Evolutionary conservation across 768 basidiomycete species (phyloP), one percentile per base, ranked within the genome.

Genomic region (Royoungia palumana): DNA sequence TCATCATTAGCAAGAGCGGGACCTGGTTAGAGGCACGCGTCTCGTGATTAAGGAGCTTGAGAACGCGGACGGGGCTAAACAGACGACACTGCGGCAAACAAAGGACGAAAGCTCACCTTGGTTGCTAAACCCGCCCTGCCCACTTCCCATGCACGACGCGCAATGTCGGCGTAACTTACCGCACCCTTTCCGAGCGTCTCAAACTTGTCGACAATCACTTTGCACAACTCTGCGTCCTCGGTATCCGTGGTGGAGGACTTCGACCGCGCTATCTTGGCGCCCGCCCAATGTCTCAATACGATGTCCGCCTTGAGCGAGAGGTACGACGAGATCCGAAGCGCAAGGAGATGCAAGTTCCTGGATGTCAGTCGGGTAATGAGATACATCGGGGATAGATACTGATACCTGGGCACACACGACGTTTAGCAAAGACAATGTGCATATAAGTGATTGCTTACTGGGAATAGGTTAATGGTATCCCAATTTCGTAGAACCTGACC

Each of bases 281-380:
- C 85, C 1, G 96, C 96, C 96, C 96, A 99, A 62, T 98, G 95
- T 54, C 85, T 89, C 35, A 99, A 72, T 1, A 98, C 93, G 0
- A 81, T 78, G 54, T 94, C 88, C 1, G 93, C 87, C 44, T 89
- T 87, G 38, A 98, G 74, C 14, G 80, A 78, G 25, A 98, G 78
- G 69, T 84, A 93, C 1, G 81, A 76, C 3, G 94, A 94, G 54
- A 98, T 85, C 21, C 94, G 84, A 16, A 98, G 81, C 8, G 95
- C 93, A 38, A 98, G 83, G 2, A 97, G 80, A 62, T 99, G 94
- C 51, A 93, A 75, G 54, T 91, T 91, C 13, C 94, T 84, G 0
- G 91, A 78, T 7, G 91, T 89, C 19, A 99, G 75, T 6, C 94
- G 84, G 16, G 81, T 72, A 42, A 98, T 82, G 35, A 97, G 81